These are phyloP conservation scores for Tolypocladium cylindrosporum DNA, from an alignment of 2,329 filamentous ascomycete genomes.

Conservation along the genomic window DNA sequence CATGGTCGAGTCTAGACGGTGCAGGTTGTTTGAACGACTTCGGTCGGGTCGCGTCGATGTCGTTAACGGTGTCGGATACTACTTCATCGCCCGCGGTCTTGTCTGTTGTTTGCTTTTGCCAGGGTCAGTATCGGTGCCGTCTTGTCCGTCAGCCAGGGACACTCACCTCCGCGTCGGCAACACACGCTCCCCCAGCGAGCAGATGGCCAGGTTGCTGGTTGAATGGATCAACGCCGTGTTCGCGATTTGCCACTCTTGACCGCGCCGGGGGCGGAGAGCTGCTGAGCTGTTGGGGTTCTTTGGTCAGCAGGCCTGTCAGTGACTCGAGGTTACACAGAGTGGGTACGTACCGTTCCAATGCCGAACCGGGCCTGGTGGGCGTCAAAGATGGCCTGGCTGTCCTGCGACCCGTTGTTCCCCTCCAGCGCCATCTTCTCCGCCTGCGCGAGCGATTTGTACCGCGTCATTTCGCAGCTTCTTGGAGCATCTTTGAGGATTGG, in stretches of 20 bases:
- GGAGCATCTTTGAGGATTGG: slow-evolving; percentile 8
- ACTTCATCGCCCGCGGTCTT: background rate
- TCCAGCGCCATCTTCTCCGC: slow-evolving; percentile 16
- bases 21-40: background rate
- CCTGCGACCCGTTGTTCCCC: slow-evolving; percentile 28
- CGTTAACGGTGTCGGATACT: background rate
- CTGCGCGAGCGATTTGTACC: slow-evolving; percentile 14
- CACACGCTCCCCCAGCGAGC: background rate
- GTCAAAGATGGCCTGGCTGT: slow-evolving; percentile 32
- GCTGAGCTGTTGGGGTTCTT: slow-evolving; percentile 3
- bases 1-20: background rate
- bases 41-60: background rate
- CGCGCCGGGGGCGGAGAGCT: background rate
- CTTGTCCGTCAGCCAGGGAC: background rate
- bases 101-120: slow-evolving; percentile 1
- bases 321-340: background rate
- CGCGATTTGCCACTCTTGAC: background rate
- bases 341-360: slow-evolving; percentile 26
- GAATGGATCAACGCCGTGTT: background rate
- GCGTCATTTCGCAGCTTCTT: slow-evolving; percentile 15
- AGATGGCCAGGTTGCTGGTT: background rate
- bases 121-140: background rate
- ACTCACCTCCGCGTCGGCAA: background rate
- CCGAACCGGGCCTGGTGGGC: slow-evolving; percentile 27
- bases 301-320: background rate